These are phyloP conservation scores for Fusarium sarcochroum DNA, from an alignment of 2,329 filamentous ascomycete genomes.

Conservation along the genomic window DNA sequence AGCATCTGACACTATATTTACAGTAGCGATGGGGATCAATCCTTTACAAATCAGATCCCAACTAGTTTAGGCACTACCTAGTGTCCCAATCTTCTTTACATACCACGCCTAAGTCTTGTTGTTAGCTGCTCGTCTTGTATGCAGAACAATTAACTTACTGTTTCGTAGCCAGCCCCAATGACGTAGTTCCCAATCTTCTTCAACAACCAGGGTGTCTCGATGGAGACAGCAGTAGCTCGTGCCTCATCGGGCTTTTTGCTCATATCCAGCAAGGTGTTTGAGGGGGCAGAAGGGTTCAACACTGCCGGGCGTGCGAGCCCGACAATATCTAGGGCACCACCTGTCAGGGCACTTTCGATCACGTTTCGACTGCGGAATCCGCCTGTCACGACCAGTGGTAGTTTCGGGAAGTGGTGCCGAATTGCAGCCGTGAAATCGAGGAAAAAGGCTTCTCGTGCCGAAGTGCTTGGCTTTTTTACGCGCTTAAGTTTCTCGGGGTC, in stretches of 20 bases:
- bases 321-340: not conserved
- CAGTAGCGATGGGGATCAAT: too few relatives aligned
- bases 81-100: too few relatives aligned
- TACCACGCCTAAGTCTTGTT: not conserved
- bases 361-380: constrained; percentile 1
- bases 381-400: not conserved
- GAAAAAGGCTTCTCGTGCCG: not conserved
- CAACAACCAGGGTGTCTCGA: not conserved
- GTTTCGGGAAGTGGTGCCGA: not conserved
- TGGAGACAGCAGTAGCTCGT: not conserved
- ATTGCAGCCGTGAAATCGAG: not conserved
- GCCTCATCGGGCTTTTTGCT: not conserved
- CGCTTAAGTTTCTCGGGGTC: not conserved
- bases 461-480: not conserved
- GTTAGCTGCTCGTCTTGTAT: not conserved
- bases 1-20: too few relatives aligned
- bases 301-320: not conserved
- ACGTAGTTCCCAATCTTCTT: not conserved
- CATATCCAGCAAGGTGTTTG: not conserved
- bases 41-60: too few relatives aligned
- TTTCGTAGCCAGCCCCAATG: not conserved
- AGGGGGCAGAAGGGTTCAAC: not conserved
- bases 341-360: not conserved
- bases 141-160: not conserved
- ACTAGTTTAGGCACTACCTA: too few relatives aligned